Base-by-base conservation (phyloP, 1,139 yeast species). In the Geotrichum aggregatum region DNA sequence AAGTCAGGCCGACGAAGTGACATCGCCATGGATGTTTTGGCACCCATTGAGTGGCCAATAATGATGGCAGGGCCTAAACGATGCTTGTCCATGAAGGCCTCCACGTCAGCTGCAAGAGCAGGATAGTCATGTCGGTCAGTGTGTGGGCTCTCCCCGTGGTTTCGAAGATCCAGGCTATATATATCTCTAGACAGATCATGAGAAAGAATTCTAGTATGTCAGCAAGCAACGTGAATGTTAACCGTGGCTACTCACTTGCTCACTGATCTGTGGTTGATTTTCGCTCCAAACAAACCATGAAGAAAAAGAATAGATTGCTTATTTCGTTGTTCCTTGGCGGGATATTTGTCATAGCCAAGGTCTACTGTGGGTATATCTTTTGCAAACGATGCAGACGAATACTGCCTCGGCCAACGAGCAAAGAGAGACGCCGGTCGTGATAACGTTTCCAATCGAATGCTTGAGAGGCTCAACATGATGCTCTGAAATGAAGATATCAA, bases 11-110 rank as follows among this genome's bases (percentile, higher is more conserved):
- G 73, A 49, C 88, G 74, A 55, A 92, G 72, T 0, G 89, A 84
- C 3, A 86, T 73, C 0, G 92, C 88, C 98, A 92, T 91, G 3
- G 86, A 96, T 0, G 91, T 78, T 63, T 92, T 91, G 8, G 96
- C 98, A 3, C 98, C 98, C 96, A 92, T 88, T 0, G 97, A 89
- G 67, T 91, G 98, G 0, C 98, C 98, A 24, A 92, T 75, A 22
- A 92, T 59, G 14, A 87, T 79, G 0, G 94, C 86, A 43, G 76
- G 71, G 28, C 71, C 70, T 11, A 82, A 55, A 1, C 55, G 60
- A n/a, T 79, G 74, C 6, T 76, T 77, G 1, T 63, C 63, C n/a
- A 89, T 76, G 65, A 89, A 92, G 31, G 70, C 63, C 62, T 83
- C 89, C 21, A 92, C 89, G 66, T 92, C 98, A 0, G 87, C 84